A percentile compares a stretch with the other conserved stretches of the same genome.
Conservation (phyloP, 345 rosid species). For the Eutrema heterophyllum region DNA sequence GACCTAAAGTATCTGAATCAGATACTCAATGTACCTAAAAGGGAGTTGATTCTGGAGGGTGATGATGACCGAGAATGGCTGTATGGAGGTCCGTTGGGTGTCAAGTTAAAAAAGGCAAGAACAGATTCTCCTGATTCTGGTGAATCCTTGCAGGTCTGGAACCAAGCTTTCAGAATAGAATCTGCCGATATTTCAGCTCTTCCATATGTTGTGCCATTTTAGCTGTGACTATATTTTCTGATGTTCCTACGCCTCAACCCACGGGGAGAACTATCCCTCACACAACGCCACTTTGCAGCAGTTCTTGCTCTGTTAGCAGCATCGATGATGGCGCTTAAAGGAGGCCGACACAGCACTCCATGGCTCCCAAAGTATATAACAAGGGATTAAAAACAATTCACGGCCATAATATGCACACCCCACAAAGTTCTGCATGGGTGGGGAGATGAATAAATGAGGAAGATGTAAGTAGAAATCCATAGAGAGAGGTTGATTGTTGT, state of each 20-base stretch:
- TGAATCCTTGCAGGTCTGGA: constrained; percentile 49
- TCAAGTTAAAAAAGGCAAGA: constrained; percentile 32
- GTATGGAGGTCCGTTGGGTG: constrained; percentile 17
- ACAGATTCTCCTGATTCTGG: constrained; percentile 18
- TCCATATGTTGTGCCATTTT: constrained; percentile 73
- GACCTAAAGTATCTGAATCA: constrained; percentile 49
- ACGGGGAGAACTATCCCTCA: background rate
- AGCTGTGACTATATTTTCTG: constrained; percentile 22
- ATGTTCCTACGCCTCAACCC: constrained; percentile 2
- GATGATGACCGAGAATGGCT: constrained; percentile 63
- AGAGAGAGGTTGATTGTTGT: constrained; percentile 1
- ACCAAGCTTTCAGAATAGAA: constrained; percentile 50
- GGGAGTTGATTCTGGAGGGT: constrained; percentile 34
- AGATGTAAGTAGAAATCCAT: constrained; percentile 12
- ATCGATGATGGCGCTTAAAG: background rate
- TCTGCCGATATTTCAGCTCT: constrained; percentile 58
- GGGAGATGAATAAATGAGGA: constrained; percentile 1
- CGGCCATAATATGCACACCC: background rate
- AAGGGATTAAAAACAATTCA: background rate
- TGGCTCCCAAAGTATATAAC: background rate
- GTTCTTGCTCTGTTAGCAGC: background rate
- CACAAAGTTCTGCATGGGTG: background rate
- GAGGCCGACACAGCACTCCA: background rate
- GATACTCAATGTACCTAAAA: constrained; percentile 48
- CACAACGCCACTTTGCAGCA: background rate